Conservation (phyloP, 768 basidiomycete species). For the Suillus lakei region DNA sequence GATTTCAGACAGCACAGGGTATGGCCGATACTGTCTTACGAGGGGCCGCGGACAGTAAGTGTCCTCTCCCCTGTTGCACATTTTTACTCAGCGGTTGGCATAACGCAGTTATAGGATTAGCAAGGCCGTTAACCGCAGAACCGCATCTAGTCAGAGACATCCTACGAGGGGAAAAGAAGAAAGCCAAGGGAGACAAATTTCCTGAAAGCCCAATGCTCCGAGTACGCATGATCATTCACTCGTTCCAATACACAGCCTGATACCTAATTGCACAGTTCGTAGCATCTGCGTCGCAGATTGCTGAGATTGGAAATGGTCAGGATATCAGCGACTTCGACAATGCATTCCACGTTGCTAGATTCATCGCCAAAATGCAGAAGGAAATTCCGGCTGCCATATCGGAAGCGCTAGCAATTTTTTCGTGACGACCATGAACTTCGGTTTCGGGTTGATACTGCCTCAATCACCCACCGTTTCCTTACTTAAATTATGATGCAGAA, state of each 20-base stretch:
- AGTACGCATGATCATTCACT: constrained; percentile 18
- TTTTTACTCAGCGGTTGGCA: neutral
- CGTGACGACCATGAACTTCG: neutral
- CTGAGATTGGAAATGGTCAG: constrained; percentile 38
- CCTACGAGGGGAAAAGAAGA: constrained; percentile 26
- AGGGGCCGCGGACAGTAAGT: constrained; percentile 33
- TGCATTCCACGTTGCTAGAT: constrained; percentile 36
- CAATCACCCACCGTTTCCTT: neutral
- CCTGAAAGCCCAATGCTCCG: constrained; percentile 44
- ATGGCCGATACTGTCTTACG: constrained; percentile 33
- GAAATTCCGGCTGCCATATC: constrained; percentile 37
- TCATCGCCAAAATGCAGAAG: constrained; percentile 34
- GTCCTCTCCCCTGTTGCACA: neutral
- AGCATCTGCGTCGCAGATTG: constrained; percentile 35
- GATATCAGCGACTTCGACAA: constrained; percentile 37
- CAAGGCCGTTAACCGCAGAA: constrained; percentile 35
- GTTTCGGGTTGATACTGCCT: neutral
- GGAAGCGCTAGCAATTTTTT: constrained; percentile 31
- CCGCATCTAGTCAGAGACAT: constrained; percentile 34
- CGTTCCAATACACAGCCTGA: neutral
- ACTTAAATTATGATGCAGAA: neutral
- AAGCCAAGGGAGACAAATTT: constrained; percentile 30
- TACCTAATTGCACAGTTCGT: constrained; percentile 26
- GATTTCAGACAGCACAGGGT: constrained; percentile 31
- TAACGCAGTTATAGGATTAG: constrained; percentile 33